A percentile compares a stretch with the other conserved stretches of the same genome.
Conservation (phyloP, 108 stramenopile genomes). For the Aurantiochytrium sp. region DNA sequence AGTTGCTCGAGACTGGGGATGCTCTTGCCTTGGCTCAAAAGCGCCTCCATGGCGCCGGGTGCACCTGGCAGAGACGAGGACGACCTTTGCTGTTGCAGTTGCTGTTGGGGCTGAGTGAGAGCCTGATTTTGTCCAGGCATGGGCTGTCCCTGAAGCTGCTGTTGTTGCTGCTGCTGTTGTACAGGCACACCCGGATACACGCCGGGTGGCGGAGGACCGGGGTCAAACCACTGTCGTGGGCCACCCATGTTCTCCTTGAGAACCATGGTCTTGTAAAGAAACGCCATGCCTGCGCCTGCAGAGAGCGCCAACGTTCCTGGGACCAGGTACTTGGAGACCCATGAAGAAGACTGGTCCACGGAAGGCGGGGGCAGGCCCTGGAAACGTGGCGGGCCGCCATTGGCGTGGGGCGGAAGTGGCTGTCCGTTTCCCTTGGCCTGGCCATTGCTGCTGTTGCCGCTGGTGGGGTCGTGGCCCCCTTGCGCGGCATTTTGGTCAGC, state of each 20-base stretch:
- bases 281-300: background rate
- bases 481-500: background rate
- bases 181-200: background rate
- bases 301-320: constrained; percentile 6
- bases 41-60: background rate
- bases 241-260: background rate
- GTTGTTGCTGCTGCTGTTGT: background rate
- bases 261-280: constrained; percentile 12
- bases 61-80: background rate
- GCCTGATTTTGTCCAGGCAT: background rate
- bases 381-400: background rate
- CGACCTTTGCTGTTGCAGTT: background rate
- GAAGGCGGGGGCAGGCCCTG: background rate
- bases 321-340: background rate
- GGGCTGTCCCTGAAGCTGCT: background rate
- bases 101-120: background rate
- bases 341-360: background rate
- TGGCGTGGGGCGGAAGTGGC: background rate
- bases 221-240: background rate
- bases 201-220: background rate
- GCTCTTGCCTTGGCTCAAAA: background rate
- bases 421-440: no score
- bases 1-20: background rate
- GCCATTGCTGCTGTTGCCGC: no score
- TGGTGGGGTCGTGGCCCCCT: background rate